phyloP scores from a whole-genome alignment of 331 rosid species.

The Phaseolus coccineus region DNA sequence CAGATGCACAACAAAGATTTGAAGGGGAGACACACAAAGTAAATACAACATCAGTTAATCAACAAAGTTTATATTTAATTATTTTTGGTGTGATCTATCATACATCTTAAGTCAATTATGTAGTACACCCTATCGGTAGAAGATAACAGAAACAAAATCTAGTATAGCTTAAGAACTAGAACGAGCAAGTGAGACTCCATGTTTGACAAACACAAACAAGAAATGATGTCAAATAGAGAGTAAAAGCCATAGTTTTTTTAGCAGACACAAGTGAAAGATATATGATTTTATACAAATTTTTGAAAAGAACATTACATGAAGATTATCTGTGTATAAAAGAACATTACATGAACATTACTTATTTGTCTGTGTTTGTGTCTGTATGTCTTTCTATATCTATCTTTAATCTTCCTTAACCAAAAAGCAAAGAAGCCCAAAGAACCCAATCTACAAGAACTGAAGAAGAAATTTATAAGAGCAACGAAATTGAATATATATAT shows the following conservation, averaged over 20 bases:
- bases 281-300: not conserved
- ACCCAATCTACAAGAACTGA: not conserved
- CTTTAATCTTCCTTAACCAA: not conserved
- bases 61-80: too few relatives aligned
- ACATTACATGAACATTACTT: not conserved
- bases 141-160: too few relatives aligned
- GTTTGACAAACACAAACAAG: not conserved
- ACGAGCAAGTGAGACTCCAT: not conserved
- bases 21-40: too few relatives aligned
- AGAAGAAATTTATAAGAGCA: not conserved
- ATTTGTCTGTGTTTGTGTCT: not conserved
- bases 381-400: not conserved
- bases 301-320: too few relatives aligned
- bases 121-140: too few relatives aligned
- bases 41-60: too few relatives aligned
- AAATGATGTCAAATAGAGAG: constrained; percentile 2
- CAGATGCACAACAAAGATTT: too few relatives aligned
- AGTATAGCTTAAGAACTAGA: not conserved
- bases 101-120: too few relatives aligned
- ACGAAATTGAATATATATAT: constrained; percentile 3
- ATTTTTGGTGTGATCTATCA: too few relatives aligned
- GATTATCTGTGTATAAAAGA: not conserved
- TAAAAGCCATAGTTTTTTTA: not conserved
- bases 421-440: not conserved
- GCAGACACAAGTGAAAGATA: not conserved